Evolutionary conservation across 176 grass and related monocot genomes (phyloP).

Genomic region (Poa annua): DNA sequence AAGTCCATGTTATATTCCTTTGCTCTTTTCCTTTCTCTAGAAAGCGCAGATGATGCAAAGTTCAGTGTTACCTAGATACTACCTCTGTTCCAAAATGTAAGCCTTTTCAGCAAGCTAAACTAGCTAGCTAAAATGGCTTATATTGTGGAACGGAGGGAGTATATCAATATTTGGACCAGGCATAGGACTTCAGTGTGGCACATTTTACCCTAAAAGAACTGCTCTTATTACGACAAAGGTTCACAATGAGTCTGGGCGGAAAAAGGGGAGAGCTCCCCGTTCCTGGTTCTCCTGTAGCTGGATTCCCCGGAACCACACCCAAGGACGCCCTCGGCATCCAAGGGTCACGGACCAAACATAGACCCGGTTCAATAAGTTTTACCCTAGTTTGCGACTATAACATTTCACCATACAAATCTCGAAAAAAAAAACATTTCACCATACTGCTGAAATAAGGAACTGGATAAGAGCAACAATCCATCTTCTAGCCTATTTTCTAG

Average conservation of each 20-base stretch:
- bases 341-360: too few species aligned
- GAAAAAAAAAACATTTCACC: background rate
- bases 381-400: background rate
- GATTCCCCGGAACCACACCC: too few species aligned
- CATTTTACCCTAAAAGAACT: background rate
- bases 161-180: background rate
- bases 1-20: background rate
- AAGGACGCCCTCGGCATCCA: too few species aligned
- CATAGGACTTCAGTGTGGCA: background rate
- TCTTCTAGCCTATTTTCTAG: conserved; percentile 16
- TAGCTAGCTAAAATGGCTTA: too few species aligned
- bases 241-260: background rate
- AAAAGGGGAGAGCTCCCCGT: too few species aligned
- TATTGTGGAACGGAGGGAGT: too few species aligned
- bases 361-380: too few species aligned
- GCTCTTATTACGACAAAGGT: background rate
- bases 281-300: too few species aligned
- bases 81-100: too few species aligned
- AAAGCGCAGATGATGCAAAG: background rate
- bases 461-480: background rate
- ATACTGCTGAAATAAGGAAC: background rate
- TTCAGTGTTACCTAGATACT: background rate
- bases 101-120: too few species aligned
- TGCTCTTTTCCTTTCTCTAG: background rate
- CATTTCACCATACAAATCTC: background rate